Evolutionary conservation across 306 rosid species (phyloP).

Genomic region (Citrullus amarus): DNA sequence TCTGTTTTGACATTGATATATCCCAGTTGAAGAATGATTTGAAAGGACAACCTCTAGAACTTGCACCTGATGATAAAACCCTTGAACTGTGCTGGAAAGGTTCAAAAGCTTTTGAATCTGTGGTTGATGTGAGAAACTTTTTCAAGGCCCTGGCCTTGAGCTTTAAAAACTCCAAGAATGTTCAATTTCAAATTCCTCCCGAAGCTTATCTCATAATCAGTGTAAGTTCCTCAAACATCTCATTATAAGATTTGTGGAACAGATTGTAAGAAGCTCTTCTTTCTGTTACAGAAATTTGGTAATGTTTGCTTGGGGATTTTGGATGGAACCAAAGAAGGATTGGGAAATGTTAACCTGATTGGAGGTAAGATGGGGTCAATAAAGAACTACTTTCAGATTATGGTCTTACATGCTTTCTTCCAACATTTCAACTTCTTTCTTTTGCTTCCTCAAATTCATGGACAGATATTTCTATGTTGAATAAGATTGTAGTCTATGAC

Average conservation of each 20-base stretch:
- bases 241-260: background rate
- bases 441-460: background rate
- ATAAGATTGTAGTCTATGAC: conserved; percentile 60
- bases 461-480: conserved; percentile 50
- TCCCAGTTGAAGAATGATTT: conserved; percentile 42
- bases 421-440: background rate
- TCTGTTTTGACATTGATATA: background rate
- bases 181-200: conserved; percentile 36
- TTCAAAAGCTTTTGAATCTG: conserved; percentile 34
- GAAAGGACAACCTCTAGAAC: conserved; percentile 36
- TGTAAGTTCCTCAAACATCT: conserved; percentile 23
- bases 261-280: conserved; percentile 10
- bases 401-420: background rate
- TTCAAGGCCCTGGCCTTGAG: conserved; percentile 44
- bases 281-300: conserved; percentile 32
- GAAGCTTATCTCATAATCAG: conserved; percentile 50
- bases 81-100: conserved; percentile 78
- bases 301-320: conserved; percentile 74
- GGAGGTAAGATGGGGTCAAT: conserved; percentile 38
- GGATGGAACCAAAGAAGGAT: conserved; percentile 29
- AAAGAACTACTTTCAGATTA: background rate
- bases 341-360: conserved; percentile 36
- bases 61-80: conserved; percentile 25
- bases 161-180: conserved; percentile 29
- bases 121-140: conserved; percentile 25